These are phyloP conservation scores for Emergomyces orientalis DNA, from an alignment of 2,329 filamentous ascomycete genomes.

Conservation along the genomic window DNA sequence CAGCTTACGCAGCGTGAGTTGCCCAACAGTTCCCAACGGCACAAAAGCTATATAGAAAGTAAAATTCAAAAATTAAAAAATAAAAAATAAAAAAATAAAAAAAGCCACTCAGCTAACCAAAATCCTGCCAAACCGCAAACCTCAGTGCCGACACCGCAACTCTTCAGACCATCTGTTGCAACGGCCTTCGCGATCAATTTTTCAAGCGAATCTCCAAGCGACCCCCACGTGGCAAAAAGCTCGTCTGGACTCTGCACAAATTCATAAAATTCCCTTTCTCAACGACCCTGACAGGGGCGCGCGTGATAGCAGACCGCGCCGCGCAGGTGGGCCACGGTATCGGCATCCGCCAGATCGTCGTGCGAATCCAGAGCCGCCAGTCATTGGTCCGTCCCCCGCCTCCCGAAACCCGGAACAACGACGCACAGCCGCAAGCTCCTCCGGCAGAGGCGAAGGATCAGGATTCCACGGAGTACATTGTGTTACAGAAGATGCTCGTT, in stretches of 20 bases:
- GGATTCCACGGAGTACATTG: slow-evolving; percentile 42
- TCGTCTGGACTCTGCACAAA: slow-evolving; percentile 31
- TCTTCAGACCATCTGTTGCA: slow-evolving; percentile 31
- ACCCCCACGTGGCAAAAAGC: slow-evolving; percentile 20
- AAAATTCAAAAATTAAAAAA: no score
- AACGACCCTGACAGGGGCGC: slow-evolving; percentile 30
- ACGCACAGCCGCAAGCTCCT: slow-evolving; percentile 6
- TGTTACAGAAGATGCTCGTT: slow-evolving; percentile 40
- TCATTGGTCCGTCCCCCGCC: slow-evolving; percentile 22
- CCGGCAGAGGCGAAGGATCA: slow-evolving; percentile 28
- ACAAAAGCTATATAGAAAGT: neutral
- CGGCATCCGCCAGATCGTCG: slow-evolving; percentile 33
- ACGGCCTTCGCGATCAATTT: slow-evolving; percentile 30
- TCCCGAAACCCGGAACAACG: slow-evolving; percentile 7
- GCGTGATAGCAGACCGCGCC: slow-evolving; percentile 35
- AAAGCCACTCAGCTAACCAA: slow-evolving; percentile 14
- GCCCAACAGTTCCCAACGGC: neutral
- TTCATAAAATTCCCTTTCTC: slow-evolving; percentile 28
- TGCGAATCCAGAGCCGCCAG: slow-evolving; percentile 33
- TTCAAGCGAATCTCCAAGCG: slow-evolving; percentile 28
- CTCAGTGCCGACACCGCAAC: slow-evolving; percentile 28
- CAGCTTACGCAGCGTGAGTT: slow-evolving; percentile 37
- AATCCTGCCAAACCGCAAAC: slow-evolving; percentile 14
- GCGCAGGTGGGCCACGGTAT: slow-evolving; percentile 31
- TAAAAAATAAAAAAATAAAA: slow-evolving; percentile 9